Base-by-base conservation (phyloP, 148 eudicot genomes). In the Persicaria tinctoria region DNA sequence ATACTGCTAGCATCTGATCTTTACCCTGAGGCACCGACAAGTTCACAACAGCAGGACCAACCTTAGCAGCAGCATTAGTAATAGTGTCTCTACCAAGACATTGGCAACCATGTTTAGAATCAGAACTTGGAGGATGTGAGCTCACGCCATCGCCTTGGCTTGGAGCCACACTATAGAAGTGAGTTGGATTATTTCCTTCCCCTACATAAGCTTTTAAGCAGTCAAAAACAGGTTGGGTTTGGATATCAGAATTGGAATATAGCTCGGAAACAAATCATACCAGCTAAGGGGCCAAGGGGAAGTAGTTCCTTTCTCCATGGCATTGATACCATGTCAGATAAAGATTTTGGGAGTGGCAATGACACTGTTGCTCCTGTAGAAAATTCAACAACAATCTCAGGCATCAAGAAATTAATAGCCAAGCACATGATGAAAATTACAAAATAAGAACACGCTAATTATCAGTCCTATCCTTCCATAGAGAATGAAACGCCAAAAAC, bases 11-110 rank as follows among this genome's bases (percentile, higher is more conserved):
- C 63, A 73, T 49, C 27, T 44, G 64, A 46, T 20, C 48, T 47
- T 77, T 85, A 89, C 98, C 88, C 78, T 83, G 82, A 11, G 91
- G 91, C 60, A 90, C 97, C 47, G 96, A 88, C 68, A 94, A 73
- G 82, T 91, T 91, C 76, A 94, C 97, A 48, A 94, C 96, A 79
- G 98, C 93, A 71, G 97, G 92, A 78, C 96, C 87, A 82, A 91
- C 90, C 83, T 77, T 87, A 75, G 98, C 93, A 82, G 97, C 93
- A 45, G 98, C 98, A 82, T 93, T 84, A 47, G 92, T 92, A 77
- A 93, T 86, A 73, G 91, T 85, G 73, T 93, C 92, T 73, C 87
- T 84, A 55, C 89, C 88, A 70, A 91, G 82, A 78, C 92, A 91
- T 75, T 78, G 84, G 55, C 84, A 83, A 73, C 86, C 80, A 77